Evolutionary conservation across 164 flowering plant genomes (phyloP).

Genomic region (Tetracentron sinense): DNA sequence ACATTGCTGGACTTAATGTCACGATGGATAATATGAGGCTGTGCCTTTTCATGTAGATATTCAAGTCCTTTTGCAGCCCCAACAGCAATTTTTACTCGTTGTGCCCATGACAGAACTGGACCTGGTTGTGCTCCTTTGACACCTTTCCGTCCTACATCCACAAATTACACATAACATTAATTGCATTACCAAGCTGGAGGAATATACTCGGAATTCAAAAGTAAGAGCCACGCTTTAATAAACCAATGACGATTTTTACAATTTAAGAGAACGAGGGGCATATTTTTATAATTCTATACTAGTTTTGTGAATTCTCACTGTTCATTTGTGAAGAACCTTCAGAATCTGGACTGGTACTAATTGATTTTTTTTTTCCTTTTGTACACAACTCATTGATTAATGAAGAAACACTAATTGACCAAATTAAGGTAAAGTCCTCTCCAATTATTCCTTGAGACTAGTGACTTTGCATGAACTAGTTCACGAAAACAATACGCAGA

Average conservation of each 20-base stretch:
- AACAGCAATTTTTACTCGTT: constrained; percentile 84
- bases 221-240: background rate
- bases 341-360: background rate
- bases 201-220: background rate
- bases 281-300: background rate
- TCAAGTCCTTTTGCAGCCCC: constrained; percentile 90
- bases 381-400: background rate
- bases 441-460: too few relatives aligned
- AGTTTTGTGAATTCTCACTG: background rate
- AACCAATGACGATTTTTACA: background rate
- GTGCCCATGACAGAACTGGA: constrained; percentile 78
- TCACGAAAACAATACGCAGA: background rate
- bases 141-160: constrained; percentile 58
- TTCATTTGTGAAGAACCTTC: background rate
- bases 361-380: too few relatives aligned
- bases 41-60: constrained; percentile 78
- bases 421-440: background rate
- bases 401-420: background rate
- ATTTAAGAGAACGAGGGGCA: background rate
- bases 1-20: constrained; percentile 87
- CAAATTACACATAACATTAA: background rate
- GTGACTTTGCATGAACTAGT: too few relatives aligned
- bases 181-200: background rate
- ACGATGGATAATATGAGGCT: constrained; percentile 68
- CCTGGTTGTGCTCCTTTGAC: constrained; percentile 87